These are phyloP conservation scores for Macadamia tetraphylla DNA, from an alignment of 164 flowering plant genomes.

Conservation along the genomic window DNA sequence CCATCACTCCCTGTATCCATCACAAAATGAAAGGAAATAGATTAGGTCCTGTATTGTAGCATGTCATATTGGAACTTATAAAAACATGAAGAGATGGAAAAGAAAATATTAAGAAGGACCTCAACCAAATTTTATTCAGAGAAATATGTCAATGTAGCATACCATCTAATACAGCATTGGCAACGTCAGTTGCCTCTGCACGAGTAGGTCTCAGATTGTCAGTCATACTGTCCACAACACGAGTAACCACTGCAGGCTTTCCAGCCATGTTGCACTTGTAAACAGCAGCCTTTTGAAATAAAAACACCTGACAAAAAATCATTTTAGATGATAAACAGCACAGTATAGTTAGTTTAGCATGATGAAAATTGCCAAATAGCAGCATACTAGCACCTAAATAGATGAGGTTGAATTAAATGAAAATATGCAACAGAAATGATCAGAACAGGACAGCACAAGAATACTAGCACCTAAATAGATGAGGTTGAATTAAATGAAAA, in stretches of 20 bases:
- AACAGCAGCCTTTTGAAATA: conserved; percentile 69
- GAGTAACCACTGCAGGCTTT: conserved; percentile 79
- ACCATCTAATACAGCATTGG: conserved; percentile 81
- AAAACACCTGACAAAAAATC: conserved; percentile 44
- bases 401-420: neutral
- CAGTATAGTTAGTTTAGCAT: neutral
- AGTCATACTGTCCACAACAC: conserved; percentile 87
- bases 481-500: neutral
- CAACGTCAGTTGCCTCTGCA: conserved; percentile 84
- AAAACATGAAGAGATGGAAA: neutral
- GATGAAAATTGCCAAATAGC: neutral
- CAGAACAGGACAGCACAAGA: too few species aligned
- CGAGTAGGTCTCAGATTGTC: conserved; percentile 81
- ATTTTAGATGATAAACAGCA: neutral
- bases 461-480: neutral
- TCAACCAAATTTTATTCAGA: neutral
- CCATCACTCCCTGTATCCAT: conserved; percentile 63
- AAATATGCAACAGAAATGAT: too few species aligned
- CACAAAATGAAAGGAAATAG: neutral
- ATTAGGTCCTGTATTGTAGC: neutral
- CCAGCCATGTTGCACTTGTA: conserved; percentile 86
- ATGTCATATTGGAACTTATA: neutral
- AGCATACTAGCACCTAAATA: neutral
- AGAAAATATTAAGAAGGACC: neutral
- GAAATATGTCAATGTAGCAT: neutral